A percentile compares a stretch with the other conserved stretches of the same genome.
These are phyloP conservation scores for Neocallimastix lanati DNA, from an alignment of 192 early-diverging fungal species.

Conservation along the genomic window DNA sequence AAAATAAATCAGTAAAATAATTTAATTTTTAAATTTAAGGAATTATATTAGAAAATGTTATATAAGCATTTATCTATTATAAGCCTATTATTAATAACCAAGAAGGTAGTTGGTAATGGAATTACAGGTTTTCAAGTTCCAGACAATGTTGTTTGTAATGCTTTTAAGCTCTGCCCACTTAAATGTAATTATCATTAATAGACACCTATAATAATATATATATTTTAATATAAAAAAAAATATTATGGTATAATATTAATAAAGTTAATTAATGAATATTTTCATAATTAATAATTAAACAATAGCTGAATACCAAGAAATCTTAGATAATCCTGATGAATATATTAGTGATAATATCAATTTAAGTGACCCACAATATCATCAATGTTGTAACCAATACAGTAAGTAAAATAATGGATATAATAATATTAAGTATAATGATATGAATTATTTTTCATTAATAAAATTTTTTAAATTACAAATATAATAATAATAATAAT, in stretches of 20 bases:
- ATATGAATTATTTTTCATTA: too few species aligned
- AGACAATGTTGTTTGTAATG: neutral
- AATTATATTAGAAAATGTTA: neutral
- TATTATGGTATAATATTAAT: too few species aligned
- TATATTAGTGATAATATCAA: neutral
- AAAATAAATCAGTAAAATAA: too few species aligned
- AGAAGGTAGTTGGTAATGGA: neutral
- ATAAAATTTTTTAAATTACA: too few species aligned
- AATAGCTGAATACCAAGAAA: neutral
- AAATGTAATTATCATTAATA: too few species aligned
- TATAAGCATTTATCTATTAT: neutral
- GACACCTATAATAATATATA: too few species aligned
- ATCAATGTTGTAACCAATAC: neutral
- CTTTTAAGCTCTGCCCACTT: neutral
- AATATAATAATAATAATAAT: too few species aligned
- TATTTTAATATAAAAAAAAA: too few species aligned
- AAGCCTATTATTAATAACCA: neutral
- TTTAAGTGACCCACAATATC: neutral
- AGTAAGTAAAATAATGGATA: neutral
- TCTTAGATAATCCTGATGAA: neutral
- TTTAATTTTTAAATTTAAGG: too few species aligned
- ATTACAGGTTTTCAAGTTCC: neutral
- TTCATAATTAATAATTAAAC: too few species aligned
- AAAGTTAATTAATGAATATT: too few species aligned
- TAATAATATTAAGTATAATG: too few species aligned